phyloP scores from a whole-genome alignment of 2,329 filamentous ascomycete species.

The Acrocalymma vagum region DNA sequence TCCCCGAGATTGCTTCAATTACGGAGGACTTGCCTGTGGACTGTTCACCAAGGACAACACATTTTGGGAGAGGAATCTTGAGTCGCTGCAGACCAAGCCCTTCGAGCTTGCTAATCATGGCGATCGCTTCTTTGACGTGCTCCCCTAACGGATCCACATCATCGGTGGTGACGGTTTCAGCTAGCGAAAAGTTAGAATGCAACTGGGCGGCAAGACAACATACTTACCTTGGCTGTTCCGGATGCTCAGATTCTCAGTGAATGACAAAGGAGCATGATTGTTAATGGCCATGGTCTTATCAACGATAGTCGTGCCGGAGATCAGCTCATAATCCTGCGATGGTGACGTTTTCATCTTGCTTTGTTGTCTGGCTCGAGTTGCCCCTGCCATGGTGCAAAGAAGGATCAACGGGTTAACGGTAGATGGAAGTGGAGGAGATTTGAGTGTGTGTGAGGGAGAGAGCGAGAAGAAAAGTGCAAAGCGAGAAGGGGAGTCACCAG shows the following conservation, averaged over 20 bases:
- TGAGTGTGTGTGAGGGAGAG: not conserved
- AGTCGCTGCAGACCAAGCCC: conserved; percentile 76
- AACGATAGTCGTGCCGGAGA: too few species aligned
- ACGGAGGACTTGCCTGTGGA: conserved; percentile 80
- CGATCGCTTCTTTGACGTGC: conserved; percentile 71
- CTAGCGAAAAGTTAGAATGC: too few species aligned
- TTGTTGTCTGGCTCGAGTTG: conserved; percentile 5
- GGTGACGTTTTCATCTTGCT: too few species aligned
- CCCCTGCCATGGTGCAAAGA: conserved; percentile 10
- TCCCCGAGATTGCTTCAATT: conserved; percentile 62
- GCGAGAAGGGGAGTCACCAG: not conserved
- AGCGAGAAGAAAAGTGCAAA: conserved; percentile 1
- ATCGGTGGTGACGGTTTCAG: not conserved
- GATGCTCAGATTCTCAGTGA: too few species aligned
- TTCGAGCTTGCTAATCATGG: conserved; percentile 70
- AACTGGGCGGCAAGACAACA: too few species aligned
- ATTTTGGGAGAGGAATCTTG: conserved; percentile 73
- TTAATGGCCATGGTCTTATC: too few species aligned
- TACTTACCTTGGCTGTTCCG: too few species aligned
- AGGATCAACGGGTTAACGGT: too few species aligned
- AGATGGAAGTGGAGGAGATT: not conserved
- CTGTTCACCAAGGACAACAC: conserved; percentile 87
- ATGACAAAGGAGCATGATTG: too few species aligned
- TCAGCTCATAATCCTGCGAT: too few species aligned
- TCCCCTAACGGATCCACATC: conserved; percentile 59